These are phyloP conservation scores for Zygoascus flipseniorum DNA, from an alignment of 805 yeast species.

Conservation along the genomic window DNA sequence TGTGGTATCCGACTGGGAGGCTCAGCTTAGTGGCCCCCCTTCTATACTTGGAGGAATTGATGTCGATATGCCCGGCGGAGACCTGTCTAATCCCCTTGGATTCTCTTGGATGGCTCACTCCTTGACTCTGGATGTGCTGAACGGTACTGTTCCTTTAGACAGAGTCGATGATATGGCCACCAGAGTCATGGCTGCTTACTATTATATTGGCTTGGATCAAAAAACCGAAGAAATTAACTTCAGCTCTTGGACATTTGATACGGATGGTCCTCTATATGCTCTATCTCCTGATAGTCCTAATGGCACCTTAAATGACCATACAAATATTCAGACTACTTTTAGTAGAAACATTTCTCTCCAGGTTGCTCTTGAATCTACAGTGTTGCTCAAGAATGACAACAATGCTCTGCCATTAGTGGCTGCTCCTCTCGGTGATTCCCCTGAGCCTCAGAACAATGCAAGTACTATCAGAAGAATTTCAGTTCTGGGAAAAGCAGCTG, in stretches of 20 bases:
- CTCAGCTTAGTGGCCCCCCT: constrained; percentile 47
- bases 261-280: constrained; percentile 28
- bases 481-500: constrained; percentile 49
- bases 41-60: constrained; percentile 53
- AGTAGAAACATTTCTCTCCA: constrained; percentile 40
- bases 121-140: constrained; percentile 46
- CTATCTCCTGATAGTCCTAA: constrained; percentile 45
- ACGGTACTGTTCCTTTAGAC: constrained; percentile 44
- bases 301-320: constrained; percentile 44
- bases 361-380: constrained; percentile 50
- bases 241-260: constrained; percentile 50
- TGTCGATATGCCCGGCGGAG: constrained; percentile 62
- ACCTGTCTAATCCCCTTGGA: constrained; percentile 32
- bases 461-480: constrained; percentile 25
- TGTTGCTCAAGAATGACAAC: constrained; percentile 45
- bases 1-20: constrained; percentile 63
- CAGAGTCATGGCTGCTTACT: constrained; percentile 50
- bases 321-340: constrained; percentile 42
- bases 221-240: constrained; percentile 36
- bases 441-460: constrained; percentile 29
- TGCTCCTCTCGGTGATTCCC: constrained; percentile 6
- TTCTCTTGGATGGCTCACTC: constrained; percentile 51
- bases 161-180: constrained; percentile 57
- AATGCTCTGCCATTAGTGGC: constrained; percentile 44
- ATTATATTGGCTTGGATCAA: constrained; percentile 33